Percentiles rank a stretch among this genome's conserved stretches.
Evolutionary conservation across 2,329 filamentous ascomycete species (phyloP).

Genomic region (Acarospora socialis): DNA sequence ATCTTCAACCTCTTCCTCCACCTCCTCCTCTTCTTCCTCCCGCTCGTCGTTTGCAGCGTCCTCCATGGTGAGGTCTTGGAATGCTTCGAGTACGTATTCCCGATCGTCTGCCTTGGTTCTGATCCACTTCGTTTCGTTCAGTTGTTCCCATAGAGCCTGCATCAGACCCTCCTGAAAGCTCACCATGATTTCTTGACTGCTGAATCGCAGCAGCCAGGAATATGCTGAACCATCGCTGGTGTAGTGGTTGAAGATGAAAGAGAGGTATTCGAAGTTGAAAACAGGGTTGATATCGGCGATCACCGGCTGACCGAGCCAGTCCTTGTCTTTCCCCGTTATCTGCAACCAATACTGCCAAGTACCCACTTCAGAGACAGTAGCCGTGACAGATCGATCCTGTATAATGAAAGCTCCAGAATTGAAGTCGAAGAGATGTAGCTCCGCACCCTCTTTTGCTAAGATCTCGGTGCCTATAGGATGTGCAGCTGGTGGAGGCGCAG

Average conservation of each 20-base stretch:
- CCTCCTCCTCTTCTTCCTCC: constrained; percentile 43
- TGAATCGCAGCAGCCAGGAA: constrained; percentile 91
- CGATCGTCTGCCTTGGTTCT: constrained; percentile 86
- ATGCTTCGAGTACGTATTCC: constrained; percentile 89
- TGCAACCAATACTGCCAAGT: constrained; percentile 95
- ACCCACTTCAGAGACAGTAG: constrained; percentile 72
- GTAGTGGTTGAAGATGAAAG: constrained; percentile 98
- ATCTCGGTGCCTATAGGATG: constrained; percentile 58
- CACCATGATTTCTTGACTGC: constrained; percentile 65
- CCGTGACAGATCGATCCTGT: constrained; percentile 60
- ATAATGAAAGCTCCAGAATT: constrained; percentile 69
- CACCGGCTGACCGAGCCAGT: constrained; percentile 78
- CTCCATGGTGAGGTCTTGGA: constrained; percentile 87
- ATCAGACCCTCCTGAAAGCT: constrained; percentile 87
- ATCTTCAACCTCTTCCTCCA: constrained; percentile 47
- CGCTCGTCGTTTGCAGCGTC: constrained; percentile 48
- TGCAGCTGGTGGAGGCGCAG: constrained; percentile 44
- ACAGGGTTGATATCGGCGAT: constrained; percentile 90
- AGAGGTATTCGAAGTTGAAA: constrained; percentile 98
- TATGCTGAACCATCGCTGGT: constrained; percentile 75
- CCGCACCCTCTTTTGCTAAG: constrained; percentile 59
- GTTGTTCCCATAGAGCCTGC: constrained; percentile 90
- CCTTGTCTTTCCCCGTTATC: constrained; percentile 57
- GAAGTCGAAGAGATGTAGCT: constrained; percentile 91
- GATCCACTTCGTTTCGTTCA: constrained; percentile 86